Evolutionary conservation across 1,284 basidiomycete genomes (phyloP), one percentile per base, ranked within the genome.

Genomic region (Erythrobasidium hasegawianum): DNA sequence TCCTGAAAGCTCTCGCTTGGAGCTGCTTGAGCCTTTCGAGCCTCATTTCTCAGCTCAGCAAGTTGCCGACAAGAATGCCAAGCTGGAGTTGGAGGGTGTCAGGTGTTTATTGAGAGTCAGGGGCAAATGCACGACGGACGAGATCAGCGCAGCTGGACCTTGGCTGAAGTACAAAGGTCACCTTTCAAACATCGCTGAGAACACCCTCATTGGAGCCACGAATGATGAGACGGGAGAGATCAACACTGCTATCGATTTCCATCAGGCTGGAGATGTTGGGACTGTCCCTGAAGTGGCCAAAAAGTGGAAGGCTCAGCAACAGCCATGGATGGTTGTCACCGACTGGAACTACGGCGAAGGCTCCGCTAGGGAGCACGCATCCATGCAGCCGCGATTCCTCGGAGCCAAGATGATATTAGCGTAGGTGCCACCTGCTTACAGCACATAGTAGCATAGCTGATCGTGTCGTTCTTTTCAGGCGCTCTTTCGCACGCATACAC

Each of bases 111-210:
- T 98, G 83, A 81, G 93, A 26, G 90, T 98, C 16, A 81, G 90
- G 71, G 96, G 96, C 54, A 98, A 99, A 80, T 98, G 95, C 79
- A 98, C 95, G 16, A 99, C 96, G 27, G 96, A 99, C 76, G 93
- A 97, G 77, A 97, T 97, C 67, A 92, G 89, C 45, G 93, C 94
- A 56, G 94, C 93, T 29, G 93, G 93, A 1, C 89, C 91, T 43
- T 98, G 96, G 96, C 81, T 98, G 71, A 97, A 97, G 81, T 99
- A 96, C 82, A 98, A 92, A 77, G 89, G 94, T 0, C 94, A 98
- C 79, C 81, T 98, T 47, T 88, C 87, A 49, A 97, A 97, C 78
- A 93, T 97, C 68, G 93, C 94, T 1, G 92, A 97, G 78, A 98
- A 98, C 79, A 86, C 96, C n/a, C 71, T 62, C 58, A 86, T 84